Base-by-base conservation (phyloP, 2,329 filamentous ascomycete genomes). In the Aspergillus fumigatus region DNA sequence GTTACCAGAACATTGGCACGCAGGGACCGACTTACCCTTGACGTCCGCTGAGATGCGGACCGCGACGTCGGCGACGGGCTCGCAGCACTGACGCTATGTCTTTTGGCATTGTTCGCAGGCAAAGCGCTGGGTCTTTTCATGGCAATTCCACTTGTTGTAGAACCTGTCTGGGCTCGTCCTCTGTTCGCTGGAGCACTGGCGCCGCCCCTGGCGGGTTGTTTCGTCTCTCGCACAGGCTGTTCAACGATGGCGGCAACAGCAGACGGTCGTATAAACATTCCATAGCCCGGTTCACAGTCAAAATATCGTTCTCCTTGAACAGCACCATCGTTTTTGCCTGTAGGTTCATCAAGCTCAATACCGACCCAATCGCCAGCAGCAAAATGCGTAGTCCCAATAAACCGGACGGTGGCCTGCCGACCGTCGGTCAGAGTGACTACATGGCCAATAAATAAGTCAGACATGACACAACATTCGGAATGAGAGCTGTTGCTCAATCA, bases 251-350 rank as follows among this genome's bases (percentile, higher is more conserved):
- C 78, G 11, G 81, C 82, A 51, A 94, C 80, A 56, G 87, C 87
- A 53, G 83, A 77, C 29, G 90, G 87, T 60, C 90, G 84, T 54
- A 97, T 84, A 68, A 99, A 97, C 85, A 99, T 94, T 80, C 90
- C 84, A 83, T 87, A 74, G 70, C 82, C 75, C 48, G 79, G 75
- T 50, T 80, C 72, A 65, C 93, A 97, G 51, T 92, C 85, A 66
- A 96, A 97, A 72, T 97, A 97, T 21, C 90, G 82, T 70, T 90
- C 84, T 59, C 91, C 92, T 73, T 93, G 85, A 49, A 97, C 90
- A 54, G 89, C 88, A 62, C 93, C 93, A 80, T 97, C 91, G 67
- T 97, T 97, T 79, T 97, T 97, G 32, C 94, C 93, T 21, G 83
- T 84, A 53, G 87, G 80, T 49, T 90, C 88, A 52, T 91, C 86